Evolutionary conservation across 1,284 basidiomycete species (phyloP), one percentile per base, ranked within the genome.

Genomic region (Lignosus rhinocerotis): DNA sequence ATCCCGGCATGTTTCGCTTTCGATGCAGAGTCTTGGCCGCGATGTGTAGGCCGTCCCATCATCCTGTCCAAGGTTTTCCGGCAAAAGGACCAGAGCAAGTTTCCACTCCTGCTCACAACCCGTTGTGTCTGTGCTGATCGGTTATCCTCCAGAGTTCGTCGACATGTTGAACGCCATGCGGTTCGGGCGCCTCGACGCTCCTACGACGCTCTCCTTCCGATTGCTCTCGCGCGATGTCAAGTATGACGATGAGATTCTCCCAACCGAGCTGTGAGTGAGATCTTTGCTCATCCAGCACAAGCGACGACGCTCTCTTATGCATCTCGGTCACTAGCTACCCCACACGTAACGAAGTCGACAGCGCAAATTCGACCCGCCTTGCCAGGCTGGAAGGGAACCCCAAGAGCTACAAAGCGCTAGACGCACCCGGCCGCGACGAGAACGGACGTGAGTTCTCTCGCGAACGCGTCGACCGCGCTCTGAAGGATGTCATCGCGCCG

Each of bases 151-250:
- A 80, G 87, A 66, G 2, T 90, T 91, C 67, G 78, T 91, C 51
- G 77, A 85, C 54, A 90, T 91, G 84, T 78, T 91, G 44, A 88
- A 88, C 66, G 81, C 84, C 46, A 87, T 90, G 85, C 80, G 88
- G 31, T 84, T 82, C 47, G 88, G 88, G 0, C 66, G 66, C 2
- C 67, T 89, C 14, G 76, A 78, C 33, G 53, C 62, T 51, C 71
- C 74, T 48, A 80, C 80, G 2, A 79, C 86, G n/a, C 61, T 70
- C 6, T 76, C 78, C 9, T 93, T 95, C 64, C 81, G 77, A 61
- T 68, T 70, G 0, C 79, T 90, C 34, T 87, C 90, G 57, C 77
- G 86, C 47, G 64, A 71, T 6, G 80, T 96, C 3, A 63, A 75
- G 1, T 88, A 88, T 61, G 73, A 79, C 7, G 92, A 94, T 68